Evolutionary conservation across 2,329 filamentous ascomycete genomes (phyloP).

Genomic region (Aspergillus nomiae): DNA sequence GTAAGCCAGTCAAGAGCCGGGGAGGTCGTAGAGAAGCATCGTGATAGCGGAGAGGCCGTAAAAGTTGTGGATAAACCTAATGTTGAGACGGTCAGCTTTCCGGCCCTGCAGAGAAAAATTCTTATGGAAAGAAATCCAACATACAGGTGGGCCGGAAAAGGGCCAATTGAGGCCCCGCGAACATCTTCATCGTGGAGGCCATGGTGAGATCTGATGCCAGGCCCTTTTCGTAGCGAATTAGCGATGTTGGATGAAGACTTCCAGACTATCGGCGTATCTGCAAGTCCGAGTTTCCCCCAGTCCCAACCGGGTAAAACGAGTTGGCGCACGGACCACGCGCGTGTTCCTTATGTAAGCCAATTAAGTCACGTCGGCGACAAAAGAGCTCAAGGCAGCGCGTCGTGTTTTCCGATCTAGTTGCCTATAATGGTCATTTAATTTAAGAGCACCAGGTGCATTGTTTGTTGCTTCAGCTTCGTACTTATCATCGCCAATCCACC

Average conservation of each 20-base stretch:
- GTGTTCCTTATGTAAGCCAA: constrained; percentile 28
- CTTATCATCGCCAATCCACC: background rate
- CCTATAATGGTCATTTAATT: background rate
- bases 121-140: constrained; percentile 14
- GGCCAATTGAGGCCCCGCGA: constrained; percentile 37
- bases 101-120: constrained; percentile 6
- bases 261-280: constrained; percentile 25
- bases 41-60: constrained; percentile 45
- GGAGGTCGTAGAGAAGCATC: constrained; percentile 73
- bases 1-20: constrained; percentile 73
- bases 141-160: constrained; percentile 38
- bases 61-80: constrained; percentile 32
- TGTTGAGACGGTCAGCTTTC: constrained; percentile 22
- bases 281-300: constrained; percentile 20
- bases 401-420: constrained; percentile 28
- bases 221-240: constrained; percentile 6
- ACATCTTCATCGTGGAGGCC: constrained; percentile 39
- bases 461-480: background rate
- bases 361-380: constrained; percentile 23
- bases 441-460: background rate
- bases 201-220: constrained; percentile 27
- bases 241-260: constrained; percentile 17
- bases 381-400: constrained; percentile 22
- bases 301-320: constrained; percentile 25
- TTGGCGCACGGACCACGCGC: constrained; percentile 27